A percentile compares a stretch with the other conserved stretches of the same genome.
Conservation (phyloP, 768 basidiomycete species). For the Suillus ampliporus region DNA sequence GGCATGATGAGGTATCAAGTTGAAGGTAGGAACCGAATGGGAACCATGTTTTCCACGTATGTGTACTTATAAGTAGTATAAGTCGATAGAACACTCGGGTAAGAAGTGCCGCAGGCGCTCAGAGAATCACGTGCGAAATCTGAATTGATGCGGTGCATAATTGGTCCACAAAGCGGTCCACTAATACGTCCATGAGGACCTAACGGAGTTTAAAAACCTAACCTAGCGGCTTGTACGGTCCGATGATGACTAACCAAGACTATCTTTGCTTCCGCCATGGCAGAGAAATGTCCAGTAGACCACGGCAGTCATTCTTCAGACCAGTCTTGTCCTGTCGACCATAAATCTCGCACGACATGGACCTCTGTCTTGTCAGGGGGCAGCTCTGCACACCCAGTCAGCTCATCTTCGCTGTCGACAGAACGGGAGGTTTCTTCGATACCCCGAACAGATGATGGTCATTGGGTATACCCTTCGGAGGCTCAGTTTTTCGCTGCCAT, state of each 20-base stretch:
- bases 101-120: neutral
- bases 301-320: slow-evolving; percentile 40
- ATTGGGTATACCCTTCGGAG: slow-evolving; percentile 99
- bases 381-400: slow-evolving; percentile 10
- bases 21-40: neutral
- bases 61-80: too few species aligned
- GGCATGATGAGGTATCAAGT: slow-evolving; percentile 53
- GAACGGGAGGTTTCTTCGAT: slow-evolving; percentile 89
- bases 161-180: too few species aligned
- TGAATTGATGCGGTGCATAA: too few species aligned
- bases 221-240: too few species aligned
- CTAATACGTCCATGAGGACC: too few species aligned
- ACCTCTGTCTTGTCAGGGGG: slow-evolving; percentile 32
- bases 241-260: slow-evolving; percentile 13
- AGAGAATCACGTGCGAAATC: slow-evolving; percentile 2
- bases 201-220: too few species aligned
- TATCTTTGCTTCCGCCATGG: slow-evolving; percentile 22
- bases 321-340: slow-evolving; percentile 69
- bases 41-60: neutral
- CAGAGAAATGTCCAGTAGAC: slow-evolving; percentile 56
- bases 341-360: slow-evolving; percentile 54
- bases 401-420: slow-evolving; percentile 53
- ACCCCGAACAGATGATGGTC: slow-evolving; percentile 68
- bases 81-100: neutral
- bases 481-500: slow-evolving; percentile 99